Evolutionary conservation across 2,329 filamentous ascomycete species (phyloP).

Genomic region (Mollisiaceae sp.): DNA sequence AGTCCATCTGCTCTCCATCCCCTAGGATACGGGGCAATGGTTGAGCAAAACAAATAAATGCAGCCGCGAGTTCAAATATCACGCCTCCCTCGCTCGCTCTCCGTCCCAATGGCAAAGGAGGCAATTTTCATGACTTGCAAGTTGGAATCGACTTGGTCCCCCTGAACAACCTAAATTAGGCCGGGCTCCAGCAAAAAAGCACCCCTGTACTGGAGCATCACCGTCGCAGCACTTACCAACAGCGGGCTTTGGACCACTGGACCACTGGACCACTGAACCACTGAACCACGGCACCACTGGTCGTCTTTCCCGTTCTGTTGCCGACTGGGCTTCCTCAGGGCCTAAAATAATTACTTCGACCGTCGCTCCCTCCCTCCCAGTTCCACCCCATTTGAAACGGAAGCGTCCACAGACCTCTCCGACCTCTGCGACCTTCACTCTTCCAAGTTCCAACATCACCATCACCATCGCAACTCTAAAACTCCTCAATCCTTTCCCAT

Average conservation of each 20-base stretch:
- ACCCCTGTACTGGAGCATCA: background rate
- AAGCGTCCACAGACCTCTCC: background rate
- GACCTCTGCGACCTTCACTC: background rate
- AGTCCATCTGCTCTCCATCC: background rate
- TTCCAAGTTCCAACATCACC: too few relatives aligned
- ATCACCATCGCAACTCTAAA: background rate
- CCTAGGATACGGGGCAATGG: background rate
- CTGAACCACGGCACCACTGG: background rate
- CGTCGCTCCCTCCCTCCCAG: background rate
- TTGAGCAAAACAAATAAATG: background rate
- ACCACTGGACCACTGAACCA: background rate
- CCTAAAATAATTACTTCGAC: conserved; percentile 4
- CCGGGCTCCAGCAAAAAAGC: background rate
- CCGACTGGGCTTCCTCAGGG: background rate
- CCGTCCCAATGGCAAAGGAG: background rate
- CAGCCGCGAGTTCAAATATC: background rate
- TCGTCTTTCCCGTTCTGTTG: conserved; percentile 4
- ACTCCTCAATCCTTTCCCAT: background rate
- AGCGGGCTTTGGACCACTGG: background rate
- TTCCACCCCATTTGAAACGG: background rate
- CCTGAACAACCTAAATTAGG: conserved; percentile 5
- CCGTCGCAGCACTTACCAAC: background rate
- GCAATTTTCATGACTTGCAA: conserved; percentile 9
- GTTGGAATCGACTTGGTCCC: background rate
- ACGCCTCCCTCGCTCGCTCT: background rate